Evolutionary conservation across 1,139 yeast species (phyloP), one percentile per base, ranked within the genome.

Genomic region (Debaryomyces subglobosus): DNA sequence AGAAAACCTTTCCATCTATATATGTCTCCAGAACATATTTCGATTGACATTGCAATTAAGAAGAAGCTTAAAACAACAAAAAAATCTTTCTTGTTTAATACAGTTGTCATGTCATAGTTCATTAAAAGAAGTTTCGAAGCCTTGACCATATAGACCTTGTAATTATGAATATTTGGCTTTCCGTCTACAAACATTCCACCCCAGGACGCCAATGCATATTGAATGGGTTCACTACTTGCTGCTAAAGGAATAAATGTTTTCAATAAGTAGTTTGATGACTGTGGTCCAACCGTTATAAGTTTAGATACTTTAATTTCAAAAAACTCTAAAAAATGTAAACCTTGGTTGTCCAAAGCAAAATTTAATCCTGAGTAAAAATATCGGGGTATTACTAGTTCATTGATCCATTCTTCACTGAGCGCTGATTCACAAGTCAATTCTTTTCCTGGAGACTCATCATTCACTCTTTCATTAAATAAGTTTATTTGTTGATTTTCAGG

Each of bases 11-110:
- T 64, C 82, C 82, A 78, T 41, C 65, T 57, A 13, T 55, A 53
- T 2, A 72, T 72, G 55, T 77, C 81, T 4, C 82, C 82, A 2
- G 72, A 65, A 42, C 78, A 74, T 3, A 77, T 66, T 45, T 65
- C 64, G 12, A 63, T 30, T n/a, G 41, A 38, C 32, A 38, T 25
- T 4, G 41, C 33, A 25, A 38, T 38, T 7, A 38, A 29, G 10
- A 29, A 29, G 33, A 29, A 29, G 12, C 33, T 8, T 29, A 29
- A 13, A 8, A 29, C 12, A 29, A 13, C 15, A 13, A 29, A 29
- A 29, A 29, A 29, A 12, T 29, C 33, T 3, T 29, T 13, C 33
- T 29, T 29, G 3, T 10, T 13, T 6, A 29, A 7, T 13, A n/a
- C 33, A 3, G 4, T 29, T 13, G 33, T 10, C 33, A 29, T 29